Base-by-base conservation (phyloP, 1,284 basidiomycete genomes). In the Ganoderma leucocontextum region DNA sequence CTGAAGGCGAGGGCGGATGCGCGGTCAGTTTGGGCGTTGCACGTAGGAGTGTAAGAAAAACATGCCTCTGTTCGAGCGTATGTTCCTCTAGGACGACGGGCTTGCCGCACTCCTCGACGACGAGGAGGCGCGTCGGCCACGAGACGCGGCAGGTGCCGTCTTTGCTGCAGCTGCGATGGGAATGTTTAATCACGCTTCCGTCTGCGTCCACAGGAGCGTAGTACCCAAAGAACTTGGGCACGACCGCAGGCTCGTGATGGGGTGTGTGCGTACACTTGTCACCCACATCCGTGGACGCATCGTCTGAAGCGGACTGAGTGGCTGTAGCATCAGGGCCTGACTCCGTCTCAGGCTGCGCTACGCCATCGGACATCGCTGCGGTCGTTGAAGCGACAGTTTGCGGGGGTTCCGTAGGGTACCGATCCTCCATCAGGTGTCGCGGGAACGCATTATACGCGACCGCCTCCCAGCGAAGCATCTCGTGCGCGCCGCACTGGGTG, bases 201-300 rank as follows among this genome's bases (percentile, higher is more conserved):
- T 62, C 66, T 73, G 68, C 68, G 1, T 67, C n/a, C 10, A 76
- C 76, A 1, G 81, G 80, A 8, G 77, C 73, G 73, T 87, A 87
- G 73, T 83, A 85, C 1, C 87, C 87, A 72, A 83, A 88, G 73
- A 84, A 88, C 73, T 86, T 86, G 17, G 87, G 86, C 5, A 86
- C 83, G 35, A 87, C 70, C 0, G 86, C 79, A 5, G 63, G 67
- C 33, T 39, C n/a, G 9, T 9, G 47, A 1, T 9, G 10, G 22
- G 22, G 47, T 25, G 47, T 25, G 10, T 49, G 47, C 47, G 47
- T 9, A 49, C 47, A 7, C 19, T 49, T 10, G 22, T 49, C 47
- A 19, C 22, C 47, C 47, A 10, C 47, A 22, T 25, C 47, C n/a
- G 22, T 22, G 17, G n/a, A 13, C 17, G 15, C 41, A 17, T 42